Conservation (phyloP, 2,329 filamentous ascomycete species). For the Ampelomyces quisqualis region DNA sequence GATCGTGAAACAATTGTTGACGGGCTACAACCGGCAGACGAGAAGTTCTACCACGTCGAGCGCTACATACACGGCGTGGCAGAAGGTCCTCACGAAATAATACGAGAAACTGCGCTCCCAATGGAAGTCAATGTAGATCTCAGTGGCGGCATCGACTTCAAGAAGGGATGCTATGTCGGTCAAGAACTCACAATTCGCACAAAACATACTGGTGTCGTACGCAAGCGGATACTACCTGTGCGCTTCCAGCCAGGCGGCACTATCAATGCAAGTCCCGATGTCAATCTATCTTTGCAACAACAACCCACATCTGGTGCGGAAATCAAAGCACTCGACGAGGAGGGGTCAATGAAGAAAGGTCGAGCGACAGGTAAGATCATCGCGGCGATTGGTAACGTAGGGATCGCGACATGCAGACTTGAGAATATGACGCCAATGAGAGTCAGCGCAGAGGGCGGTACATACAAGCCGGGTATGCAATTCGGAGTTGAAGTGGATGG, state of each 20-base stretch:
- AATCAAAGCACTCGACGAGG: slow-evolving; percentile 53
- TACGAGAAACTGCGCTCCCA: slow-evolving; percentile 70
- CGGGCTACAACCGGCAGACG: slow-evolving; percentile 24
- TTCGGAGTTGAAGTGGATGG: slow-evolving; percentile 43
- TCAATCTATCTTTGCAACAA: slow-evolving; percentile 37
- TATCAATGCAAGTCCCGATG: slow-evolving; percentile 12
- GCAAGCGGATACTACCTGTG: slow-evolving; percentile 84
- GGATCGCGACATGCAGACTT: slow-evolving; percentile 80
- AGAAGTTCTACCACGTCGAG: slow-evolving; percentile 66
- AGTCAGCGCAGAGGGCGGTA: slow-evolving; percentile 66
- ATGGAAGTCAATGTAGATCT: slow-evolving; percentile 88
- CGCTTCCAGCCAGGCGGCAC: slow-evolving; percentile 59
- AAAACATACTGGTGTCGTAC: slow-evolving; percentile 87
- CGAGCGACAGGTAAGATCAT: slow-evolving; percentile 82
- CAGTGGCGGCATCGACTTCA: slow-evolving; percentile 83
- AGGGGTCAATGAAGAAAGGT: slow-evolving; percentile 49
- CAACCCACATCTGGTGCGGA: slow-evolving; percentile 51
- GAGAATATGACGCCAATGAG: slow-evolving; percentile 85
- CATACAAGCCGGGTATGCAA: slow-evolving; percentile 58
- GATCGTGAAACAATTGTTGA: slow-evolving; percentile 3
- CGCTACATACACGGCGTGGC: slow-evolving; percentile 79
- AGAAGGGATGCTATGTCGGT: slow-evolving; percentile 94
- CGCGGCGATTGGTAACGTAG: slow-evolving; percentile 76
- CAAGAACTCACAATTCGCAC: slow-evolving; percentile 97
- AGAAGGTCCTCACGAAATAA: slow-evolving; percentile 81